phyloP scores from a whole-genome alignment of 1,284 basidiomycete species.

The Ganoderma resinaceum region DNA sequence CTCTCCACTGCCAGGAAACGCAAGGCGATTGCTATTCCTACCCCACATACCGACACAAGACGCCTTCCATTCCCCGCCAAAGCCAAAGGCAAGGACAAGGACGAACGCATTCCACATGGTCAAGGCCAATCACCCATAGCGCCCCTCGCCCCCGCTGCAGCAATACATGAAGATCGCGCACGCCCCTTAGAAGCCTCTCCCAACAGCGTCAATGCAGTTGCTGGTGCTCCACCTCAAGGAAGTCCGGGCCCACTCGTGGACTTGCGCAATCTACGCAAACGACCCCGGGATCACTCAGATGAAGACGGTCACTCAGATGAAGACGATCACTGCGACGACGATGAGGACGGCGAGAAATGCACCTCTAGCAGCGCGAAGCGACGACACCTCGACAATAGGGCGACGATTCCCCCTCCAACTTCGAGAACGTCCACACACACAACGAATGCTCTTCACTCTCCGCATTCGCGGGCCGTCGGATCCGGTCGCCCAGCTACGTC shows the following conservation, averaged over 20 bases:
- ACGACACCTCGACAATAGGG: not conserved
- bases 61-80: not conserved
- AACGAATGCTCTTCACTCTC: not conserved
- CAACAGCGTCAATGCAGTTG: not conserved
- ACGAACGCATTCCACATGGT: not conserved
- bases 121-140: not conserved
- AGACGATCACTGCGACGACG: not conserved
- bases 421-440: not conserved
- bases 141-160: not conserved
- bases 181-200: not conserved
- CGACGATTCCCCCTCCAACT: not conserved
- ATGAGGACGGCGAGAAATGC: not conserved
- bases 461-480: not conserved
- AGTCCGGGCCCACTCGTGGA: constrained; percentile 17
- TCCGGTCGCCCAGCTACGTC: not conserved
- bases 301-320: no score
- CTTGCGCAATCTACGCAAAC: constrained; percentile 20
- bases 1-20: constrained; percentile 10
- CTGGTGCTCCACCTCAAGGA: not conserved
- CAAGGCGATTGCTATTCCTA: constrained; percentile 19
- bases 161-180: not conserved
- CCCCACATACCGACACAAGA: constrained; percentile 17
- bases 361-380: not conserved
- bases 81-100: not conserved
- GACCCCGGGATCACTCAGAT: not conserved